Conservation (phyloP, 1,139 yeast genomes). For the Nakaseomyces glabratus region DNA sequence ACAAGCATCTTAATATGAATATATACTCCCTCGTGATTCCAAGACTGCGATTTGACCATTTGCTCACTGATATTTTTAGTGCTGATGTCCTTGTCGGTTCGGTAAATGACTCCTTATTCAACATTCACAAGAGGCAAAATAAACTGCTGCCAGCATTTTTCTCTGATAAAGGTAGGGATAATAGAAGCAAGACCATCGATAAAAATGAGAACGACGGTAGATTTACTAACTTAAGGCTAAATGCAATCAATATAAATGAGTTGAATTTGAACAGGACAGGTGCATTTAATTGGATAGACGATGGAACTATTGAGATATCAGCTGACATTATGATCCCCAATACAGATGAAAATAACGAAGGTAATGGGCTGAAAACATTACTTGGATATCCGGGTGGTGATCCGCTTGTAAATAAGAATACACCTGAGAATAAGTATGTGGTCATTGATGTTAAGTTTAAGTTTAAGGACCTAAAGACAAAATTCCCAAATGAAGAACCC, state of each 20-base stretch:
- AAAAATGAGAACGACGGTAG: slow-evolving; percentile 40
- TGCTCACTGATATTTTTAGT: slow-evolving; percentile 56
- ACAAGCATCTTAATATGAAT: slow-evolving; percentile 39
- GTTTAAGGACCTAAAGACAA: slow-evolving; percentile 53
- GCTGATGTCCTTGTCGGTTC: slow-evolving; percentile 67
- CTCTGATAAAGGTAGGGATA: neutral
- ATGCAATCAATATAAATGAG: slow-evolving; percentile 48
- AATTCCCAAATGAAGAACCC: slow-evolving; percentile 47
- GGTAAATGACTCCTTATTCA: slow-evolving; percentile 62
- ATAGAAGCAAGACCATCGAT: slow-evolving; percentile 11
- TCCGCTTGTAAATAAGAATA: slow-evolving; percentile 5
- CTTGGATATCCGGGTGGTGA: slow-evolving; percentile 4
- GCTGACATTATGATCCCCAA: slow-evolving; percentile 65
- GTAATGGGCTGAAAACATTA: slow-evolving; percentile 10
- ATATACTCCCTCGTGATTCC: slow-evolving; percentile 61
- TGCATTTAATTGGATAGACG: slow-evolving; percentile 56
- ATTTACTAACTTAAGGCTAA: slow-evolving; percentile 40
- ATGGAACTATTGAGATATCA: slow-evolving; percentile 58
- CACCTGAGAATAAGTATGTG: slow-evolving; percentile 42
- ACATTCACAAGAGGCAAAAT: slow-evolving; percentile 56
- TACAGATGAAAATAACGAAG: slow-evolving; percentile 31
- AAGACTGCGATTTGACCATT: slow-evolving; percentile 47
- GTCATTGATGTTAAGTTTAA: slow-evolving; percentile 57
- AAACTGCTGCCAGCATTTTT: slow-evolving; percentile 28
- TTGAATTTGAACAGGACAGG: slow-evolving; percentile 28